Base-by-base conservation (phyloP, 1,139 yeast species). In the Suhomyces yuchorum region DNA sequence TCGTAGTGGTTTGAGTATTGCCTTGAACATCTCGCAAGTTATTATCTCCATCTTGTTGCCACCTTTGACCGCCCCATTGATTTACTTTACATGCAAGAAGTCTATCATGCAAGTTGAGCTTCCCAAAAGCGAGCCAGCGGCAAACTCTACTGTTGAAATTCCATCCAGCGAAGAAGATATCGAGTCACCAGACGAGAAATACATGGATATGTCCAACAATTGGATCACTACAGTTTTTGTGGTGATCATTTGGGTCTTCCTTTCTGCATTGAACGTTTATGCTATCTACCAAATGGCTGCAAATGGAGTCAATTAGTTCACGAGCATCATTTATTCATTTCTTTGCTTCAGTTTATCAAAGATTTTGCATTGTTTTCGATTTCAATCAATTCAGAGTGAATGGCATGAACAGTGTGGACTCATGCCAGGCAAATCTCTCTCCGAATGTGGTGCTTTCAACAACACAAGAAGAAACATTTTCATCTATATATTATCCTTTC, bases 21-120 rank as follows among this genome's bases (percentile, higher is more conserved):
- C 87, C 19, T 75, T 87, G 68, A 87, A 86, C 61, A 80, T 87
- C 3, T 83, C 91, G 0, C 95, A 87, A 62, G 93, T 87, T 34
- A 80, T 86, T 4, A 70, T 87, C 46, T 83, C 90, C 42, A 73
- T 87, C 52, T 74, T 86, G 42, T 70, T 87, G 46, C 93, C 95
- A 5, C 79, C 86, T 51, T 88, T 86, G 12, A 78, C 86, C 42
- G 93, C 92, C 1, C 95, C 93, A 8, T 71, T 87, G 60, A 76
- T 87, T 48, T 85, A 82, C 63, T 84, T 87, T 59, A 87, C 93
- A 1, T 78, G 85, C 48, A 76, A 70, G 43, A 79, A 79, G 55
- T 69, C 78, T 47, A 81, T 78, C 51, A 83, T 81, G 86, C 73
- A 78, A 4, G 87, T 84, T 15, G 64, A 67, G 68, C 63, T 53